Conservation (phyloP, 495 filamentous ascomycete species). For the Chaetomium cochliodes region DNA sequence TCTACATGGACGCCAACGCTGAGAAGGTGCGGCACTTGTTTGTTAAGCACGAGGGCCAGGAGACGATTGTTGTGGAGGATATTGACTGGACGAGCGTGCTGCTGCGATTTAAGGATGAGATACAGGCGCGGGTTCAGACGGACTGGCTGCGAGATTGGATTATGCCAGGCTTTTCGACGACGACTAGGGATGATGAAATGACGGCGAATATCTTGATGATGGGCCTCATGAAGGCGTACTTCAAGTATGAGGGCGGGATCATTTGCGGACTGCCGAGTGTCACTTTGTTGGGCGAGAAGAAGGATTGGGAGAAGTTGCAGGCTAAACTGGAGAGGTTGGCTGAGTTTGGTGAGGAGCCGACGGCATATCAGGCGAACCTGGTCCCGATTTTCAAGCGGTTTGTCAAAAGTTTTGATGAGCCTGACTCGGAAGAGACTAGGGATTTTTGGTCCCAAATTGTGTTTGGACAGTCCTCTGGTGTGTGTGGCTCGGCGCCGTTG, state of each 20-base stretch:
- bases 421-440: conserved; percentile 34
- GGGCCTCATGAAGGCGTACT: conserved; percentile 41
- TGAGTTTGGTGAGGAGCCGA: conserved; percentile 41
- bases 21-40: conserved; percentile 46
- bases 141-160: conserved; percentile 37
- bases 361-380: conserved; percentile 31
- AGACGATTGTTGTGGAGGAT: conserved; percentile 39
- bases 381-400: conserved; percentile 40
- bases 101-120: conserved; percentile 28
- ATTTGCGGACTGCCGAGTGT: conserved; percentile 43
- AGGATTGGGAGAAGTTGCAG: conserved; percentile 41
- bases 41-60: conserved; percentile 45
- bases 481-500: conserved; percentile 31
- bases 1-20: conserved; percentile 53
- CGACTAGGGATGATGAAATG: conserved; percentile 32
- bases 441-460: conserved; percentile 48
- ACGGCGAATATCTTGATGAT: conserved; percentile 43
- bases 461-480: conserved; percentile 4
- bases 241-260: conserved; percentile 28
- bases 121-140: conserved; percentile 32
- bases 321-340: conserved; percentile 32
- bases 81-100: conserved; percentile 23
- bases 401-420: conserved; percentile 36
- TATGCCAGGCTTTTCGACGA: conserved; percentile 43
- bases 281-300: conserved; percentile 38